Evolutionary conservation across 148 eudicot species (phyloP).

Genomic region (Suaeda aralocaspica): DNA sequence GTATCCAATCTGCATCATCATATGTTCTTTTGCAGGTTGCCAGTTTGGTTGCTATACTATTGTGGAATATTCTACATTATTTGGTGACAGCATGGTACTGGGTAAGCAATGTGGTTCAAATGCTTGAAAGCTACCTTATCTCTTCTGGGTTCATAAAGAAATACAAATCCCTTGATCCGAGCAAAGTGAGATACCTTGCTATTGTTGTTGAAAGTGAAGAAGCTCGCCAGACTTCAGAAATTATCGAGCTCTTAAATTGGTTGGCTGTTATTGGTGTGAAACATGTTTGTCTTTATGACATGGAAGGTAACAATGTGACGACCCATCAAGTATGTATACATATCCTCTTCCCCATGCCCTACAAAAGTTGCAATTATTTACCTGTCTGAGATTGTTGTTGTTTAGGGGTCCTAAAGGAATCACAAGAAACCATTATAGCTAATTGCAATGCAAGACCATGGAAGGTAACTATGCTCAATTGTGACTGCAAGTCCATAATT

Average conservation of each 20-base stretch:
- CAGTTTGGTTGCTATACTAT: constrained; percentile 31
- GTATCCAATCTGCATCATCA: constrained; percentile 10
- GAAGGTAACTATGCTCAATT: constrained; percentile 41
- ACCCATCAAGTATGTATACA: neutral
- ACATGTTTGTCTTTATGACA: constrained; percentile 73
- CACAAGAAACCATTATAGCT: constrained; percentile 49
- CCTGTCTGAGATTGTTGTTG: constrained; percentile 6
- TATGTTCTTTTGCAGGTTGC: constrained; percentile 43
- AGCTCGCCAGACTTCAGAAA: constrained; percentile 51
- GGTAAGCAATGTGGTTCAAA: constrained; percentile 23
- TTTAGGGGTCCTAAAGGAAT: constrained; percentile 79
- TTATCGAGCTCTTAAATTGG: constrained; percentile 67
- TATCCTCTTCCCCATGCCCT: neutral
- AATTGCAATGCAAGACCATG: constrained; percentile 40
- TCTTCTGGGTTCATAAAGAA: constrained; percentile 39
- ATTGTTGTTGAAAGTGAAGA: constrained; percentile 83
- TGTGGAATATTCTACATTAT: constrained; percentile 61
- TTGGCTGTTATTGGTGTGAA: constrained; percentile 62
- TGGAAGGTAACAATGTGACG: constrained; percentile 52
- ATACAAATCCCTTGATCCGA: constrained; percentile 48
- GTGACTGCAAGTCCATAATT: neutral
- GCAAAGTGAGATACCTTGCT: constrained; percentile 64
- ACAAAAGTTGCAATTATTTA: constrained; percentile 1
- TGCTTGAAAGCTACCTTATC: constrained; percentile 58
- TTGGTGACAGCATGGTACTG: constrained; percentile 50